Conservation (phyloP, 1,284 basidiomycete genomes). For the Rhodotorula sp. region DNA sequence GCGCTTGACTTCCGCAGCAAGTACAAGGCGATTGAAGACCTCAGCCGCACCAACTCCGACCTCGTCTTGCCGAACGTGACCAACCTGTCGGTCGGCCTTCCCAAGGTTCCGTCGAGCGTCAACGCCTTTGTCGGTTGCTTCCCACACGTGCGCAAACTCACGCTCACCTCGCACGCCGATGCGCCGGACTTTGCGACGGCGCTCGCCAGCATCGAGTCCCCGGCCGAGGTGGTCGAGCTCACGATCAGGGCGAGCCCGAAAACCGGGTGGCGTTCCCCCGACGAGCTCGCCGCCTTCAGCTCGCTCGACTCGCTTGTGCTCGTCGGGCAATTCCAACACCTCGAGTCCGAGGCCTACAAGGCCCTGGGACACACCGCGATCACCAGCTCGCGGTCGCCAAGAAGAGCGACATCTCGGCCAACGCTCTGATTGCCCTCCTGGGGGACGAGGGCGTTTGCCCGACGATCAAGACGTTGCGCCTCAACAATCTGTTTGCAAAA, state of each 20-base stretch:
- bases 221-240: background rate
- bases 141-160: background rate
- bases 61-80: background rate
- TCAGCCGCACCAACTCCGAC: background rate
- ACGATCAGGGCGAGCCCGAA: background rate
- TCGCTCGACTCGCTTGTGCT: background rate
- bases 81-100: too few species aligned
- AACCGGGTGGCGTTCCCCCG: background rate
- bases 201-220: background rate
- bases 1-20: background rate
- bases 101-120: background rate
- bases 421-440: background rate
- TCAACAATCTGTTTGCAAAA: background rate
- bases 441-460: too few species aligned
- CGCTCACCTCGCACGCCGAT: background rate
- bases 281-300: background rate
- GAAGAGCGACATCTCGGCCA: background rate
- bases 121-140: too few species aligned
- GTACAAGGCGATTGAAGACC: background rate
- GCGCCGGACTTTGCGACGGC: background rate
- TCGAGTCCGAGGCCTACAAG: background rate
- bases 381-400: background rate
- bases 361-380: background rate
- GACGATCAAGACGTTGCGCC: background rate
- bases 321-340: background rate